These are phyloP conservation scores for Ogataea glucozyma DNA, from an alignment of 805 yeast genomes.

Conservation along the genomic window DNA sequence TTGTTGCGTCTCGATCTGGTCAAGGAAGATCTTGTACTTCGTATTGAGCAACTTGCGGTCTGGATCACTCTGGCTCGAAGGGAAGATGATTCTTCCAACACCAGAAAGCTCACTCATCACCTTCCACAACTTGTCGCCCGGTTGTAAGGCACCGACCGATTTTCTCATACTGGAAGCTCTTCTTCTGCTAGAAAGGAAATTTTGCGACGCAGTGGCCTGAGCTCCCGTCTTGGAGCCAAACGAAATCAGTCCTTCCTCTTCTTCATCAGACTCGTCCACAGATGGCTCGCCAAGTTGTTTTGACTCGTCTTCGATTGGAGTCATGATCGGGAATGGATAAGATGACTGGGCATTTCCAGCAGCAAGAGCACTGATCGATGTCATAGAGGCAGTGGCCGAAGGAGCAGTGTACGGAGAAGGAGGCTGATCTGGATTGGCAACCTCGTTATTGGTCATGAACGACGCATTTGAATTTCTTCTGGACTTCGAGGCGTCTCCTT, in stretches of 20 bases:
- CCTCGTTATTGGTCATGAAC: conserved; percentile 11
- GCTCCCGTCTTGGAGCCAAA: conserved; percentile 60
- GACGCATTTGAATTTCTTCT: conserved; percentile 34
- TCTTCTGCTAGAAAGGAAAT: conserved; percentile 33
- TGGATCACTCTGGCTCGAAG: conserved; percentile 55
- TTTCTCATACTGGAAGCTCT: conserved; percentile 10
- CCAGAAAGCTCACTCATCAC: conserved; percentile 85
- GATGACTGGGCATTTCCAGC: conserved; percentile 36
- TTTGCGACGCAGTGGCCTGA: conserved; percentile 53
- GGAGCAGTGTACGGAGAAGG: conserved; percentile 81
- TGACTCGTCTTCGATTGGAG: conserved; percentile 38
- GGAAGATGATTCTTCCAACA: conserved; percentile 75
- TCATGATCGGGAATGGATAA: conserved; percentile 52
- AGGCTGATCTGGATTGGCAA: conserved; percentile 24
- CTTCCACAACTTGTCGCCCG: conserved; percentile 77
- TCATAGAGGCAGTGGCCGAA: conserved; percentile 68
- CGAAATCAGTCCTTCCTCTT: conserved; percentile 49
- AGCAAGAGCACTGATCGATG: conserved; percentile 55
- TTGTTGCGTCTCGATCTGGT: conserved; percentile 81
- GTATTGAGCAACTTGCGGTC: conserved; percentile 72
- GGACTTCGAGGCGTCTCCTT: conserved; percentile 21
- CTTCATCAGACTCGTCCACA: conserved; percentile 33
- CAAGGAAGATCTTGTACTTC: conserved; percentile 84
- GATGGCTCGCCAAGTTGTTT: conserved; percentile 33
- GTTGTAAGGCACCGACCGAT: conserved; percentile 8